A percentile compares a stretch with the other conserved stretches of the same genome.
phyloP scores from a whole-genome alignment of 371 early-diverging fungal genomes.

The Chytridium lagenaria region DNA sequence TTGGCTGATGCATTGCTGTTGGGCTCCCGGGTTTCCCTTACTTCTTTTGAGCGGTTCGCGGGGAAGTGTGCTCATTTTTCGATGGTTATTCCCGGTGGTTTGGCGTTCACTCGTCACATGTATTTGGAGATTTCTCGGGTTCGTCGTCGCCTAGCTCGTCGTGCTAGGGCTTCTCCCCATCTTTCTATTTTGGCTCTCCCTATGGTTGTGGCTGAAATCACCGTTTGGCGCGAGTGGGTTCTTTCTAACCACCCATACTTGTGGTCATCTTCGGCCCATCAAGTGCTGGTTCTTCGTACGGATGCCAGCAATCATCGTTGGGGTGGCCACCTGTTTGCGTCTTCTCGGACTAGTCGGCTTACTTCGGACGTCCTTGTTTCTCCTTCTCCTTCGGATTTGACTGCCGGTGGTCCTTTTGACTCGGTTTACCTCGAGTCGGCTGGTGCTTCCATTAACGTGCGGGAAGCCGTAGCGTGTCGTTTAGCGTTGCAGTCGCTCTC shows the following conservation, averaged over 20 bases:
- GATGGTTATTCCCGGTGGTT: slow-evolving; percentile 10
- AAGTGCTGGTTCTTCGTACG: not conserved
- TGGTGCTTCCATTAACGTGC: slow-evolving; percentile 15
- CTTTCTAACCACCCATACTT: not conserved
- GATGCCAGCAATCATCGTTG: slow-evolving; percentile 21
- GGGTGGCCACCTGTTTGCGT: slow-evolving; percentile 7
- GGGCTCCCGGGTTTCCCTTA: not conserved
- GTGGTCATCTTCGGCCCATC: slow-evolving; percentile 20
- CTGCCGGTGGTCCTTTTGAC: not conserved
- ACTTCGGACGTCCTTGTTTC: not conserved
- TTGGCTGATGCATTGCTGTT: not conserved
- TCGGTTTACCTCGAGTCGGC: not conserved
- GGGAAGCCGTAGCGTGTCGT: slow-evolving; percentile 2
- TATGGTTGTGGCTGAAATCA: not conserved
- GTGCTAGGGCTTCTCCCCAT: not conserved
- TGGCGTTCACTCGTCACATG: slow-evolving; percentile 17
- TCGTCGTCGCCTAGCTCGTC: not conserved
- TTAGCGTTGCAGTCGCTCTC: not conserved
- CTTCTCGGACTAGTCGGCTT: not conserved
- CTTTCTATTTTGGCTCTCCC: not conserved
- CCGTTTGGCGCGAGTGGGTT: not conserved
- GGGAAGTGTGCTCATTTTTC: slow-evolving; percentile 26
- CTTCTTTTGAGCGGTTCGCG: slow-evolving; percentile 4
- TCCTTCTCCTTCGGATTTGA: not conserved
- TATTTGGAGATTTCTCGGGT: not conserved